These are phyloP conservation scores for Inonotus hispidus DNA, from an alignment of 1,284 basidiomycete species.

Conservation along the genomic window DNA sequence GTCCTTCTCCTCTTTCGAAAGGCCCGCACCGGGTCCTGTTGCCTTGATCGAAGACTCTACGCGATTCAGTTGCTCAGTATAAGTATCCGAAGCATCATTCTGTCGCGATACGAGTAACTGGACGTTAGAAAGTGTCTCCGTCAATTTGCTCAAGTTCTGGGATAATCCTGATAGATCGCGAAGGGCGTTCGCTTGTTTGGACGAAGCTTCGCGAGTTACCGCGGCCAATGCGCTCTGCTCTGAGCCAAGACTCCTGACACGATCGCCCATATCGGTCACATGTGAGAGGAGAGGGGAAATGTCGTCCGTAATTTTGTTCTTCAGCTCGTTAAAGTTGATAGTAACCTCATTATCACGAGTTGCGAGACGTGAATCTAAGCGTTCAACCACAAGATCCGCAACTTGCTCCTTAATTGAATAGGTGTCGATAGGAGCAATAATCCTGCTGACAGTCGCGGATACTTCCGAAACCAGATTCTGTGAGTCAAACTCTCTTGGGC, in stretches of 20 bases:
- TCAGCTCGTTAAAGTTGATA: constrained; percentile 57
- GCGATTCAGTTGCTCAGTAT: neutral
- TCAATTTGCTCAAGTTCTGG: constrained; percentile 4
- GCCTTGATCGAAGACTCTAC: constrained; percentile 38
- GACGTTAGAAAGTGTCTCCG: constrained; percentile 6
- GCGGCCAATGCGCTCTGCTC: constrained; percentile 4
- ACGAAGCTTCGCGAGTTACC: neutral
- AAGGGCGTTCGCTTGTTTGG: constrained; percentile 1
- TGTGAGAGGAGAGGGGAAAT: constrained; percentile 44
- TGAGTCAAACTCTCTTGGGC: constrained; percentile 43
- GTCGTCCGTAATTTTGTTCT: constrained; percentile 47
- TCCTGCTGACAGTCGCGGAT: constrained; percentile 58
- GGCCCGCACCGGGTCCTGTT: constrained; percentile 39
- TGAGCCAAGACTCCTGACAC: neutral
- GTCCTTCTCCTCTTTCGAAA: constrained; percentile 44
- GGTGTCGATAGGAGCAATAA: constrained; percentile 69
- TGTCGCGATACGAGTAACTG: constrained; percentile 9
- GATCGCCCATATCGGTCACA: constrained; percentile 37
- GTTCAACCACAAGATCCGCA: constrained; percentile 77
- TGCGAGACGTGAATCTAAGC: constrained; percentile 71
- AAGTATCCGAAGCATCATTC: neutral
- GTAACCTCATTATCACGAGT: constrained; percentile 55
- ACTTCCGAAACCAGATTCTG: constrained; percentile 52
- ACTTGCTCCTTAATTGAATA: constrained; percentile 83
- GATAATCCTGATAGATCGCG: neutral